A percentile compares a stretch with the other conserved stretches of the same genome.
Evolutionary conservation across 371 early-diverging fungal genomes (phyloP).

Genomic region (Entomophthora muscae): DNA sequence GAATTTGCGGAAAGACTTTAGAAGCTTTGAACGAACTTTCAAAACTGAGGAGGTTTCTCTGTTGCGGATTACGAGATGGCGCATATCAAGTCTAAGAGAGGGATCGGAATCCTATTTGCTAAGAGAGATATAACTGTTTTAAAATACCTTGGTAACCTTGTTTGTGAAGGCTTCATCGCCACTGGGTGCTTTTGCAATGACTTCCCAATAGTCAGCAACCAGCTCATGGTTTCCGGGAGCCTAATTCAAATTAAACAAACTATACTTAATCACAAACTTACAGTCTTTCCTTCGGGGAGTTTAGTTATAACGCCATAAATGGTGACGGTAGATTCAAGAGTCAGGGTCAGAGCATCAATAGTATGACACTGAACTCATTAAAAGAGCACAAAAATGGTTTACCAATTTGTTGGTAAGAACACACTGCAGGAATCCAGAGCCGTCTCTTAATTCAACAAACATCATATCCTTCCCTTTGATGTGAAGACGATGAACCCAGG

Average conservation of each 20-base stretch:
- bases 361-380: constrained; percentile 70
- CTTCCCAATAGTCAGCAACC: constrained; percentile 89
- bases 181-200: constrained; percentile 83
- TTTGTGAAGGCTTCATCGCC: constrained; percentile 87
- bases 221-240: constrained; percentile 95
- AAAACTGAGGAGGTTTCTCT: constrained; percentile 81
- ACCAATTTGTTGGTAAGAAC: constrained; percentile 74
- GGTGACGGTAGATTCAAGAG: constrained; percentile 79
- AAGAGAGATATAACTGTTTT: not conserved
- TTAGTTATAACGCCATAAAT: constrained; percentile 73
- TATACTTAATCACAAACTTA: constrained; percentile 16
- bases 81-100: constrained; percentile 76
- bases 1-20: constrained; percentile 90
- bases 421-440: constrained; percentile 86
- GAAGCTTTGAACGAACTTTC: constrained; percentile 71
- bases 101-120: constrained; percentile 62
- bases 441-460: constrained; percentile 88
- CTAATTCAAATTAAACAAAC: constrained; percentile 15
- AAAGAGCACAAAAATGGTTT: constrained; percentile 13
- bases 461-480: constrained; percentile 94
- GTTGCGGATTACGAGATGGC: constrained; percentile 95
- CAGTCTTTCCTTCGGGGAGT: constrained; percentile 84
- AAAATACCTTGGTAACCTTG: constrained; percentile 65
- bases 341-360: constrained; percentile 82
- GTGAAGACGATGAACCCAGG: constrained; percentile 93